Percentiles rank a stretch among this genome's conserved stretches.
phyloP scores from a whole-genome alignment of 202 grass and related monocot genomes.

The Saccharum hybrid region DNA sequence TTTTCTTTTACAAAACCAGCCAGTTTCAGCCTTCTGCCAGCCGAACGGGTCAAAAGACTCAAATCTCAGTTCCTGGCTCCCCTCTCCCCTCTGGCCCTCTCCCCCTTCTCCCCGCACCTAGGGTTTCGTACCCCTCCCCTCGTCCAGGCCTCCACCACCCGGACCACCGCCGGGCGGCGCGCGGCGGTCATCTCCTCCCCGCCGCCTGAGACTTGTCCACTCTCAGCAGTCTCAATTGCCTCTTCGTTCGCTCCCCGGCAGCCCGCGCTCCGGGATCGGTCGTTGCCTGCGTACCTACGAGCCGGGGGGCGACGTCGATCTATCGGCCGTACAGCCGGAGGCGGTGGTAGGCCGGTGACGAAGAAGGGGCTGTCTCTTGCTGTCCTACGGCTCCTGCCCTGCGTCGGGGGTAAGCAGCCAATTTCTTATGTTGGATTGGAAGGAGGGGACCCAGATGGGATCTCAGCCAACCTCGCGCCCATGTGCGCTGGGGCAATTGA shows the following conservation, averaged over 20 bases:
- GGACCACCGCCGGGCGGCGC: not conserved
- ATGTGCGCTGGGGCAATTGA: not conserved
- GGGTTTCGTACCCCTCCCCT: slow-evolving; percentile 39
- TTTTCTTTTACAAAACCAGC: no score
- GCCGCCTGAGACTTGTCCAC: not conserved
- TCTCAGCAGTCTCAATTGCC: not conserved
- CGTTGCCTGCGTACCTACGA: slow-evolving; percentile 6
- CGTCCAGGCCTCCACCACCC: not conserved
- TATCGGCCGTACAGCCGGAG: not conserved
- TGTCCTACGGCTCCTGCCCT: not conserved
- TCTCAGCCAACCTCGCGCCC: not conserved
- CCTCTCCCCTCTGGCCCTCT: not conserved
- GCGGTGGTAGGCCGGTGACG: not conserved
- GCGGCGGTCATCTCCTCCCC: not conserved
- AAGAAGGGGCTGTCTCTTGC: not conserved
- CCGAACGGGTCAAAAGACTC: not conserved
- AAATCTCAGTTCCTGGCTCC: slow-evolving; percentile 5
- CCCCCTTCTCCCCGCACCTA: slow-evolving; percentile 10
- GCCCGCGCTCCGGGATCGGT: not conserved
- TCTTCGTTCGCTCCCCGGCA: not conserved
- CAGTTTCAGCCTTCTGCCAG: no score
- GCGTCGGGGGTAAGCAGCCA: slow-evolving; percentile 24
- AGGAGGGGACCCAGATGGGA: not conserved
- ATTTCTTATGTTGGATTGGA: not conserved
- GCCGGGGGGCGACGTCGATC: slow-evolving; percentile 15